A percentile compares a stretch with the other conserved stretches of the same genome.
phyloP scores from a whole-genome alignment of 225 moss, liverwort and hornwort species.

The Straminergon stramineum region DNA sequence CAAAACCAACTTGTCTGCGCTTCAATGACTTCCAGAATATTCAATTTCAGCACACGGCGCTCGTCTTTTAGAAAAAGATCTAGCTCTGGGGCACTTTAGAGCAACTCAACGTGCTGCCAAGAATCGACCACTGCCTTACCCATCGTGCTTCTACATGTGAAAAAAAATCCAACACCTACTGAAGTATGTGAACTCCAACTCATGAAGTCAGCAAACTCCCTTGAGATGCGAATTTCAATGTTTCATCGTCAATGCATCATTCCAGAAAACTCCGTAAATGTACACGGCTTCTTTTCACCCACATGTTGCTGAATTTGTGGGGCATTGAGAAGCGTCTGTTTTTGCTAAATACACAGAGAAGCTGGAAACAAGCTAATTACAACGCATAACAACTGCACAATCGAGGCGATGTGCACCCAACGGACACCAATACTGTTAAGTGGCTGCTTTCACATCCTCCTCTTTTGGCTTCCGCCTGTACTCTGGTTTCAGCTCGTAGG shows the following conservation, averaged over 20 bases:
- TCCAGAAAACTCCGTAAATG: slow-evolving; percentile 25
- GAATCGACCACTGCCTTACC: not conserved
- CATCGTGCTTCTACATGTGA: not conserved
- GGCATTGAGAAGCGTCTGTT: slow-evolving; percentile 9
- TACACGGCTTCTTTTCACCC: slow-evolving; percentile 21
- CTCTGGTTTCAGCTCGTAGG: slow-evolving; percentile 96
- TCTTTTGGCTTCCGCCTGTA: slow-evolving; percentile 59
- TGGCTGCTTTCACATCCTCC: slow-evolving; percentile 54
- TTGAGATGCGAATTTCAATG: not conserved
- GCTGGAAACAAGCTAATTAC: slow-evolving; percentile 22
- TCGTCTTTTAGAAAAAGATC: not conserved
- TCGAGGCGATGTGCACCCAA: not conserved
- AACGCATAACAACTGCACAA: slow-evolving; percentile 16
- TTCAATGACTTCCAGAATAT: not conserved
- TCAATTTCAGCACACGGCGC: not conserved
- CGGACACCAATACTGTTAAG: not conserved
- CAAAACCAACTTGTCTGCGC: not conserved
- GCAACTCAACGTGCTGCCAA: not conserved
- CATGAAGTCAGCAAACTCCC: not conserved
- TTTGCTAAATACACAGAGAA: slow-evolving; percentile 17
- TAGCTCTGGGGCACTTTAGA: not conserved
- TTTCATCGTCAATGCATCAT: slow-evolving; percentile 12
- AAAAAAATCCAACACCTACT: not conserved
- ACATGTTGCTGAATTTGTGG: not conserved
- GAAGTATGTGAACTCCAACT: not conserved